Evolutionary conservation across 2,329 filamentous ascomycete species (phyloP), one percentile per base, ranked within the genome.

Genomic region (Aureobasidium sp.): DNA sequence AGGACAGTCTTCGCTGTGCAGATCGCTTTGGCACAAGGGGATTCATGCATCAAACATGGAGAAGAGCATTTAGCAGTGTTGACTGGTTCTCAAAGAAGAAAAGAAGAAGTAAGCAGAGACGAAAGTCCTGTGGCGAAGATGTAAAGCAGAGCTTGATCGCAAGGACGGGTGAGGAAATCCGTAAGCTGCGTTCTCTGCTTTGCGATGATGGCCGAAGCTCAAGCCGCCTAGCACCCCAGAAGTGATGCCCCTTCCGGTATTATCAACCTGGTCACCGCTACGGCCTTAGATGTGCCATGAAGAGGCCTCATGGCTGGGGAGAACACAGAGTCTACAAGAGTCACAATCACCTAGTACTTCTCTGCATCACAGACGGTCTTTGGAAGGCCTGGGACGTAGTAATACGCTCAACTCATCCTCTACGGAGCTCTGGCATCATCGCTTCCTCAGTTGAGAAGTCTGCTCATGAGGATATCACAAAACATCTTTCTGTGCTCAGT

Each of bases 171-270:
- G 45, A 49, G 27, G 27, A 49, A 44, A 22, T 12, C n/a, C 15
- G 36, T 37, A 17, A 49, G 29, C 27, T 49, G 29, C 29, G 45
- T 34, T 31, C 8, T 27, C 29, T 31, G 17, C 45, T 49, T 34
- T 49, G 45, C 45, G 45, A 49, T 49, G 45, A 49, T 49, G 45
- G 45, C 27, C 29, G 45, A 49, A 49, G 45, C 45, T 49, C 45
- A 49, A 34, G 17, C 17, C 27, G 17, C 27, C 45, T 34, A 1
- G 11, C 45, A 25, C 14, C 14, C 14, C 12, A 27, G 22, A 3
- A 27, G 8, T 25, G 22, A 45, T 25, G 14, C 42, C 22, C 27
- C 42, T 44, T 5, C 12, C 7, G 11, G 22, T 4, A 15, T 14
- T 45, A 5, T 25, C 42, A 45, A 17, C 12, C 20, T 22, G 20